These are phyloP conservation scores for Mycena rebaudengoi DNA, from an alignment of 768 basidiomycete species.

Conservation along the genomic window DNA sequence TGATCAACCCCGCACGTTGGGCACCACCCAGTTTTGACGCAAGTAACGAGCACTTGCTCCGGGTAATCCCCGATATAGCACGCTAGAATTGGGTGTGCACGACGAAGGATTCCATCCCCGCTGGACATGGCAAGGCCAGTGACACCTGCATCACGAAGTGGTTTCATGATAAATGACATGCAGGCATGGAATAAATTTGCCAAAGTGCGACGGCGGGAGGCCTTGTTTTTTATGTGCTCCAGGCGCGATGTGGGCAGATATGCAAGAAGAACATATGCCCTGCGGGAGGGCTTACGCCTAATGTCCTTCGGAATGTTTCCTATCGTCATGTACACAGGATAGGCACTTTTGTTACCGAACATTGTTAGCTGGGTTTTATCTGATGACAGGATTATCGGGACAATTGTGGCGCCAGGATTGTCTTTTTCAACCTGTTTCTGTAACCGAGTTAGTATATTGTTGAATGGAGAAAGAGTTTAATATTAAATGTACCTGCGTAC, in stretches of 20 bases:
- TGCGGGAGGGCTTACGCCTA: constrained; percentile 43
- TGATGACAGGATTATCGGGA: constrained; percentile 53
- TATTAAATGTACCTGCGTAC: constrained; percentile 48
- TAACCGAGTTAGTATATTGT: neutral
- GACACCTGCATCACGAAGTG: neutral
- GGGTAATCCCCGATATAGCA: neutral
- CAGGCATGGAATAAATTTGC: constrained; percentile 49
- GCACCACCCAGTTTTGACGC: neutral
- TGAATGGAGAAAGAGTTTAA: neutral
- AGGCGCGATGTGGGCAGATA: constrained; percentile 51
- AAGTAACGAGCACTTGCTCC: neutral
- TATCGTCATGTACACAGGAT: constrained; percentile 58
- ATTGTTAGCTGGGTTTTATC: constrained; percentile 54
- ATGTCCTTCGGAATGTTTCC: constrained; percentile 54
- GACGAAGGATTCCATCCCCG: neutral
- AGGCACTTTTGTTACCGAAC: constrained; percentile 51
- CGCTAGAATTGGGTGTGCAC: neutral
- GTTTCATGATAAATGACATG: neutral
- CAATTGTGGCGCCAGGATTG: constrained; percentile 40
- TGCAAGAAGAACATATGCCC: constrained; percentile 45
- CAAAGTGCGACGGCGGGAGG: constrained; percentile 32
- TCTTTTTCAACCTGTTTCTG: constrained; percentile 34
- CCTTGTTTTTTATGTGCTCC: constrained; percentile 37
- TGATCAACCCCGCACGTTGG: too few relatives aligned
- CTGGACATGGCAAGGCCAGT: neutral